Evolutionary conservation across 2,329 filamentous ascomycete genomes (phyloP), one percentile per base, ranked within the genome.

Genomic region (Diaporthe humulicola): DNA sequence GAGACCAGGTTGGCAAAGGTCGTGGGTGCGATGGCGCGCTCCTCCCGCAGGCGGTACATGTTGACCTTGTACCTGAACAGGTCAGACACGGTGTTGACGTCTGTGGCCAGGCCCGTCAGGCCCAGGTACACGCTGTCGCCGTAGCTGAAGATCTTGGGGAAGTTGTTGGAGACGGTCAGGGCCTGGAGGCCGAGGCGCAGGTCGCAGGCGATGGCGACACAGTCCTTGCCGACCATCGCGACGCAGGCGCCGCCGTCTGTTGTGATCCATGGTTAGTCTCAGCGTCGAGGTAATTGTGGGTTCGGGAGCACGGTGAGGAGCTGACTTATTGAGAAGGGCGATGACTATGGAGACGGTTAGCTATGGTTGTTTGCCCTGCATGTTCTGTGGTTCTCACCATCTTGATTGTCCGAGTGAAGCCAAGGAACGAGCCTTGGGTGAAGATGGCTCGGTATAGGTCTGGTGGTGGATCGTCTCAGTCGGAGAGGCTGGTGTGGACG

Each of bases 21-120:
- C 84, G 94, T 91, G 60, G 97, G 97, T 73, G 94, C 93, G 86
- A 99, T 98, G 88, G 95, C 91, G 83, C 97, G 95, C 90, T 99
- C 97, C 90, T 99, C 97, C 82, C 97, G 95, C 82, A 99, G 92
- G 78, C 97, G 94, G 91, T 99, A 99, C 94, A 99, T 97, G 91
- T 99, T 99, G 85, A 98, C 95, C 90, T 99, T 99, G 92, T 98
- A 98, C 83, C 97, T 95, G 91, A 99, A 98, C 79, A 98, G 93
- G 87, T 99, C 96, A 81, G 93, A 94, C 79, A 99, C 96, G 80
- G 96, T 98, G 78, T 91, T 91, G 78, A 99, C 95, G 85, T 99
- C 97, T 80, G 97, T 99, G 76, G 97, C 97, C 70, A 99, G 94
- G 73, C 97, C 97, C 6, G 97, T 98, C 76, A 99, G 92, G 73